These are phyloP conservation scores for Elaeis oleifera DNA, from an alignment of 202 grass and related monocot genomes.

Conservation along the genomic window DNA sequence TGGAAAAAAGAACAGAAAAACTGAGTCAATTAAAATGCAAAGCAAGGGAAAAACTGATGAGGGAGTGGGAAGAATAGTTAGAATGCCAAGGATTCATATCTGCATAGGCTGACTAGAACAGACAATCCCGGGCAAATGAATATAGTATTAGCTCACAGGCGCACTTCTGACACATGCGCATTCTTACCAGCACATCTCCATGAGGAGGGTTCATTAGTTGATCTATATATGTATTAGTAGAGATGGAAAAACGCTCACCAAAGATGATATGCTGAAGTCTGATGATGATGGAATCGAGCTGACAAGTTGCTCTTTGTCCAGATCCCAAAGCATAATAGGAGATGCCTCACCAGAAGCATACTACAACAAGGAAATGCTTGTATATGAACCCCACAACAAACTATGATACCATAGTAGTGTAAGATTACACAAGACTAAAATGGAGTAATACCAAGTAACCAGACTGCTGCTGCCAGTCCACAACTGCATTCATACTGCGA, in stretches of 20 bases:
- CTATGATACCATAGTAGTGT: slow-evolving; percentile 16
- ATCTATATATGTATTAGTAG: too few species aligned
- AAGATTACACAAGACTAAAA: slow-evolving; percentile 5
- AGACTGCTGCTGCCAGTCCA: slow-evolving; percentile 95
- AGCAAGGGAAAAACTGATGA: too few species aligned
- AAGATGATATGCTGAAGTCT: slow-evolving; percentile 58
- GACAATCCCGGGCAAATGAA: too few species aligned
- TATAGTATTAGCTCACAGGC: too few species aligned
- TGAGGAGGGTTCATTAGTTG: too few species aligned
- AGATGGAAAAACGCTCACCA: slow-evolving; percentile 34
- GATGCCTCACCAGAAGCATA: slow-evolving; percentile 74
- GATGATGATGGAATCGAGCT: slow-evolving; percentile 61
- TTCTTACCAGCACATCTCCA: too few species aligned
- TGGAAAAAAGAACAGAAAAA: slow-evolving; percentile 20
- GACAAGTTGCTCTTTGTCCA: slow-evolving; percentile 79
- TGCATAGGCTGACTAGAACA: too few species aligned
- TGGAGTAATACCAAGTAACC: slow-evolving; percentile 64
- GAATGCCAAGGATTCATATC: too few species aligned
- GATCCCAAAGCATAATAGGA: slow-evolving; percentile 78
- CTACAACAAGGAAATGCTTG: slow-evolving; percentile 24
- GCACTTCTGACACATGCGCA: too few species aligned
- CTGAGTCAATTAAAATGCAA: too few species aligned
- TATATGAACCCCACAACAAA: too few species aligned
- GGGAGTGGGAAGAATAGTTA: too few species aligned
- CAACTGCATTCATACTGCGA: slow-evolving; percentile 38